phyloP scores from a whole-genome alignment of 495 filamentous ascomycete genomes.

The Monascus purpureus region DNA sequence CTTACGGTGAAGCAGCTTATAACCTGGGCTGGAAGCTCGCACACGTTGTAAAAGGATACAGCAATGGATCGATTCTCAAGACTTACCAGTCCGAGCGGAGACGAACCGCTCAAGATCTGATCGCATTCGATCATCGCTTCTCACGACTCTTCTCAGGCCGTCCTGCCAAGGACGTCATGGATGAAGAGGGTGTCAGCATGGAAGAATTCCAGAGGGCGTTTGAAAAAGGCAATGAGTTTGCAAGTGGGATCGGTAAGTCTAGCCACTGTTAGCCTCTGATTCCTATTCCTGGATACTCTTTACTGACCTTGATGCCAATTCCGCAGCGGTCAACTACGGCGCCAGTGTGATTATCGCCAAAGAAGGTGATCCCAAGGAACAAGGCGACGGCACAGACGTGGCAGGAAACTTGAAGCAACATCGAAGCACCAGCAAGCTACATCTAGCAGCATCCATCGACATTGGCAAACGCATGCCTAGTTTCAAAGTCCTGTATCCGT shows the following conservation, averaged over 20 bases:
- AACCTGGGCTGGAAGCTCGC: conserved; percentile 34
- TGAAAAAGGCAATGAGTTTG: conserved; percentile 22
- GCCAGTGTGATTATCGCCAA: conserved; percentile 21
- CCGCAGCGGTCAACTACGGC: conserved; percentile 20
- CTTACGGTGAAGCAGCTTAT: not conserved
- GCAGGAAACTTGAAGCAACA: not conserved
- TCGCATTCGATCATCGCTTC: no score
- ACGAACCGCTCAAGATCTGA: no score
- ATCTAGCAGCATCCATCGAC: conserved; percentile 24
- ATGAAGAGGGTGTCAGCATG: conserved; percentile 32
- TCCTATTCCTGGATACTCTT: not conserved
- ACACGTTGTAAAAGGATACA: conserved; percentile 42
- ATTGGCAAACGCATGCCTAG: conserved; percentile 39
- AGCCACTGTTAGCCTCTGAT: not conserved
- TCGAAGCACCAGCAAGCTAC: conserved; percentile 15
- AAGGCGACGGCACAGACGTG: conserved; percentile 18
- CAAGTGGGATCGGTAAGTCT: conserved; percentile 21
- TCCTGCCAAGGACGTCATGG: conserved; percentile 18
- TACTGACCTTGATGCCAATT: not conserved
- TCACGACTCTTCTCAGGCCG: conserved; percentile 25
- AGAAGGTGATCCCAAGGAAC: conserved; percentile 8
- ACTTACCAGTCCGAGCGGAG: no score
- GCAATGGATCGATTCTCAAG: no score
- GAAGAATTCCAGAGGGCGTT: conserved; percentile 32
- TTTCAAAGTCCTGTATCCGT: conserved; percentile 38